Evolutionary conservation across 495 filamentous ascomycete species (phyloP), one percentile per base, ranked within the genome.

Genomic region (Opeltia flavorubescens): DNA sequence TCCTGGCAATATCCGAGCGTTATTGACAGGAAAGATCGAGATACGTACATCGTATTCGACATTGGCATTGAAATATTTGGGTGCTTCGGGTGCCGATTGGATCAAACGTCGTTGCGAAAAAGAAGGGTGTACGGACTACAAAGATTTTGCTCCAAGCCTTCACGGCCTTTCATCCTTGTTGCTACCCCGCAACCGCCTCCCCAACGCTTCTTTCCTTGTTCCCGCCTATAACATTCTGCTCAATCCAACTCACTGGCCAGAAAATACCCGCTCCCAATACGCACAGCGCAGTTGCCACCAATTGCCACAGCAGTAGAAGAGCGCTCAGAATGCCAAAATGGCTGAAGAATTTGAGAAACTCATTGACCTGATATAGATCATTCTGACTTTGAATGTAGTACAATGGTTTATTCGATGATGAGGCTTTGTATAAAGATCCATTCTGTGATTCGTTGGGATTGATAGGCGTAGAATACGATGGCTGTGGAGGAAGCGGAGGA

Each of bases 281-380:
- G 53, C 81, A 89, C 25, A 81, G 58, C 1, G 73, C 34, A 8
- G 81, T 81, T 21, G 77, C 75, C 34, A 73, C 62, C 8, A 78
- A 53, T 57, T 87, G 82, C 70, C 70, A 78, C 2, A 66, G 27
- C 53, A 70, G 66, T 0, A 84, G 61, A 2, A 50, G 13, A 5
- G 21, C 21, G 5, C 40, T 48, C 20, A 54, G 5, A 3, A 21
- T 12, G 2, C 34, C 48, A 31, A 56, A 56, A 4, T 65, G 67
- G 28, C 69, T 13, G 25, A 69, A 21, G 50, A 91, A 93, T 50
- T 80, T 81, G 38, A 91, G 62, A 52, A 84, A 81, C 54, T 94
- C 80, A 26, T 81, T 79, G 3, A 77, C 67, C 58, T 91, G 86
- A 54, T 94, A 94, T 17, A 88, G 63, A 55, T 94, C 87, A 49